Conservation (phyloP, 345 rosid genomes). For the Ceriops tagal region DNA sequence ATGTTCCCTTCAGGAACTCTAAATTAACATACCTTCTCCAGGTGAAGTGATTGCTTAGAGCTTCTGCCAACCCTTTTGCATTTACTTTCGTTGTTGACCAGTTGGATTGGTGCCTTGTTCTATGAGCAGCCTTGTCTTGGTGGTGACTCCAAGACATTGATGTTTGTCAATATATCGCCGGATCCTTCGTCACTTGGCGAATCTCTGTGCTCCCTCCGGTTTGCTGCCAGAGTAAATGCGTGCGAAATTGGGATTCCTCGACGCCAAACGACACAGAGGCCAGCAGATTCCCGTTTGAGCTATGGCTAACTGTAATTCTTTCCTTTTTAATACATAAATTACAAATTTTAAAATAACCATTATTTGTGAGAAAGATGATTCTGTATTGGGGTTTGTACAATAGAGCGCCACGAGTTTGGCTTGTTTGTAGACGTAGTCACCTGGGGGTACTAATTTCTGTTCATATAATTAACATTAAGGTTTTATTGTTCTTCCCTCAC, state of each 20-base stretch:
- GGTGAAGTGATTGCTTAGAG: conserved; percentile 37
- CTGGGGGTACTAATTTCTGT: conserved; percentile 24
- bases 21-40: conserved; percentile 89
- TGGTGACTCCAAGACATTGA: conserved; percentile 88
- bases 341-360: not conserved
- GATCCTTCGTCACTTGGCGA: conserved; percentile 78
- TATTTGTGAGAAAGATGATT: not conserved
- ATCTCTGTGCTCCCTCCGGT: conserved; percentile 89
- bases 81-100: not conserved
- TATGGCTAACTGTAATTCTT: conserved; percentile 41
- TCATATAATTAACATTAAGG: conserved; percentile 4
- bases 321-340: not conserved
- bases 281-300: conserved; percentile 66
- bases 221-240: conserved; percentile 95
- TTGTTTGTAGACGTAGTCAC: conserved; percentile 6
- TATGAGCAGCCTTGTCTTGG: conserved; percentile 88
- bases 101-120: not conserved
- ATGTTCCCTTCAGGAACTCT: conserved; percentile 90
- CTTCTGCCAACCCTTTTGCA: not conserved
- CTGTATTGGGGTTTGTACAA: conserved; percentile 11
- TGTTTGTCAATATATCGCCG: conserved; percentile 92
- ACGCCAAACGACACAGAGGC: conserved; percentile 45
- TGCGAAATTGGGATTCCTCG: conserved; percentile 98
- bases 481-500: no score
- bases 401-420: not conserved